These are phyloP conservation scores for Colletotrichum higginsianum DNA, from an alignment of 2,329 filamentous ascomycete species.

Conservation along the genomic window DNA sequence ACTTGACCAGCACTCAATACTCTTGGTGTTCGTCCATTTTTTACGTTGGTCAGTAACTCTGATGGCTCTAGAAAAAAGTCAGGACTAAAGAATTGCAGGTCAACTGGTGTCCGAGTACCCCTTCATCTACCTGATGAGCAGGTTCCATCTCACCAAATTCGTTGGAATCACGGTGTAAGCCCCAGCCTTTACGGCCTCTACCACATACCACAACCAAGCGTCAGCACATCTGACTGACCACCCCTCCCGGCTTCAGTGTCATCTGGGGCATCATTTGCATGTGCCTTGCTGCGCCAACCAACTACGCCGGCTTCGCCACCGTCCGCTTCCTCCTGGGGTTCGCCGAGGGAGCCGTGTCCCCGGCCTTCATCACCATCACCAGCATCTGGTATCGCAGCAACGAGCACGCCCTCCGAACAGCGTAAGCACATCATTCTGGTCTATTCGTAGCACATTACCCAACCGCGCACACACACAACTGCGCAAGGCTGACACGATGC, in stretches of 20 bases:
- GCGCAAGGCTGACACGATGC: slow-evolving; percentile 7
- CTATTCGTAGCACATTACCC: too few relatives aligned
- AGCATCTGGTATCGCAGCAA: slow-evolving; percentile 50
- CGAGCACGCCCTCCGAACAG: slow-evolving; percentile 51
- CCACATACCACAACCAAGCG: too few relatives aligned
- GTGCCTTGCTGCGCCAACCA: slow-evolving; percentile 59
- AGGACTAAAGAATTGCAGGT: slow-evolving; percentile 39
- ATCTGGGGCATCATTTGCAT: slow-evolving; percentile 61
- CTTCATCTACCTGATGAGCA: slow-evolving; percentile 66
- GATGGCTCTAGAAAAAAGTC: fast-evolving
- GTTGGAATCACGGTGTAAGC: slow-evolving; percentile 63
- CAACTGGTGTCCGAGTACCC: slow-evolving; percentile 64
- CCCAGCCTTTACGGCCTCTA: too few relatives aligned
- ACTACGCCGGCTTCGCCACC: slow-evolving; percentile 56
- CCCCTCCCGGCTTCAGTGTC: slow-evolving; percentile 46
- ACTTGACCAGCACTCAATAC: slow-evolving; percentile 61
- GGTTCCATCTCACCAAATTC: slow-evolving; percentile 64
- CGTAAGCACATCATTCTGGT: slow-evolving; percentile 22
- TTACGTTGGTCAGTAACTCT: slow-evolving; percentile 50
- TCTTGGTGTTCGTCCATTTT: slow-evolving; percentile 62
- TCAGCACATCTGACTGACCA: not conserved
- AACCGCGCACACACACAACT: too few relatives aligned
- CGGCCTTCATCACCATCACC: slow-evolving; percentile 53
- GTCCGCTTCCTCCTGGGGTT: slow-evolving; percentile 61
- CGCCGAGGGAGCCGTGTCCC: slow-evolving; percentile 50